Base-by-base conservation (phyloP, 2,329 filamentous ascomycete species). In the Esteya vermicola region DNA sequence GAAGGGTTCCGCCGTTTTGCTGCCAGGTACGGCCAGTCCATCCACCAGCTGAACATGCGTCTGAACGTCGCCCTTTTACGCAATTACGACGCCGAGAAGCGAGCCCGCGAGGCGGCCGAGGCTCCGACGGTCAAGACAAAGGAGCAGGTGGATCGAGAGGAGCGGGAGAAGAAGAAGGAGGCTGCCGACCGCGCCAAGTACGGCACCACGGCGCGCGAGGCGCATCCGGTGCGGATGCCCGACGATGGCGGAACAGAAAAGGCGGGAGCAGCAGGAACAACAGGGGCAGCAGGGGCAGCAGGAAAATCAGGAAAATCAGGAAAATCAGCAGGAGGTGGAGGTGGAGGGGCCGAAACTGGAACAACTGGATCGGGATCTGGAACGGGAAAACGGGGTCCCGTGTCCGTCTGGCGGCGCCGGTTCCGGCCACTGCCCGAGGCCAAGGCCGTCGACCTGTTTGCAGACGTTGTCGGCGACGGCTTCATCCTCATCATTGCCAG, bases 11-110 rank as follows among this genome's bases (percentile, higher is more conserved):
- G 75, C 42, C 56, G 56, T 6, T 70, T 78, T 46, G 75, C 75
- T 33, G 75, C 74, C 33, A 63, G 59, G 43, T 77, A 78, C 52
- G 75, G 75, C 43, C 75, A 80, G 52, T 57, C 60, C 9, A 75
- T 80, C 49, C 75, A 80, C 51, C 75, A 80, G 57, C 56, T 80
- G 39, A 80, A 79, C 50, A 80, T 80, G 75, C 67, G 72, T 38
- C 54, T 77, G 50, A 70, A 68, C 13, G 76, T 80, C 4, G 69
- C 73, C 3, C 51, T 74, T 4, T 53, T 80, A 28, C 67, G 74
- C 45, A 72, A 80, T 42, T 57, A 59, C 30, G 67, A 71, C 23
- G 71, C 72, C 16, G 72, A 76, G 50, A 64, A 65, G 45, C 63
- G 65, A 42, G 74, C 73, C 13, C 76, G 67, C 48, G 75, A 76